phyloP scores from a whole-genome alignment of 1,284 basidiomycete species.

The Sporisorium iseilematis-ciliati region DNA sequence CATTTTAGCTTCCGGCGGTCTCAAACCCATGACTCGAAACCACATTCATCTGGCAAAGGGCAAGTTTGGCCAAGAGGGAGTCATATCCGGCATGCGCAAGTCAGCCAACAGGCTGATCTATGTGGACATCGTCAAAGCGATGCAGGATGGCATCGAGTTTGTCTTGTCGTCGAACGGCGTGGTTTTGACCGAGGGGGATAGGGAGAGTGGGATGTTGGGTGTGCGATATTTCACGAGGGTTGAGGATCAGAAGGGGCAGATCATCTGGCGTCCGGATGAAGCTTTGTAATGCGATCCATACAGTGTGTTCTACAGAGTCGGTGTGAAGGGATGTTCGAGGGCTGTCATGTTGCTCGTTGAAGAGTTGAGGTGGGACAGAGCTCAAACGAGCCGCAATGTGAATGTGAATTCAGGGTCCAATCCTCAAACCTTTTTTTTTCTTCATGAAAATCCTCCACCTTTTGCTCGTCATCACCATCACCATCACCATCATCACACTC shows the following conservation, averaged over 20 bases:
- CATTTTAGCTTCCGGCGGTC: slow-evolving; percentile 73
- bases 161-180: slow-evolving; percentile 84
- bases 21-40: slow-evolving; percentile 86
- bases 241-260: slow-evolving; percentile 42
- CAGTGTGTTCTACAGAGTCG: neutral
- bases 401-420: slow-evolving; percentile 9
- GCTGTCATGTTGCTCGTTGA: neutral
- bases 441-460: neutral
- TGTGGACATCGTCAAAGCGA: slow-evolving; percentile 79
- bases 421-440: neutral
- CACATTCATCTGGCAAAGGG: slow-evolving; percentile 88
- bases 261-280: slow-evolving; percentile 46
- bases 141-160: slow-evolving; percentile 79
- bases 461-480: neutral
- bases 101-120: slow-evolving; percentile 81
- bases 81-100: slow-evolving; percentile 84
- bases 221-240: slow-evolving; percentile 47
- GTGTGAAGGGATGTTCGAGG: too few relatives aligned
- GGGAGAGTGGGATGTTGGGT: slow-evolving; percentile 30
- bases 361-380: neutral
- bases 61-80: slow-evolving; percentile 74
- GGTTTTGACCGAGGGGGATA: slow-evolving; percentile 79
- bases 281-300: neutral
- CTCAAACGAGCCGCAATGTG: too few relatives aligned
- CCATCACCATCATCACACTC: neutral